phyloP scores from a whole-genome alignment of 1,139 yeast genomes.

The Suhomyces taliae region DNA sequence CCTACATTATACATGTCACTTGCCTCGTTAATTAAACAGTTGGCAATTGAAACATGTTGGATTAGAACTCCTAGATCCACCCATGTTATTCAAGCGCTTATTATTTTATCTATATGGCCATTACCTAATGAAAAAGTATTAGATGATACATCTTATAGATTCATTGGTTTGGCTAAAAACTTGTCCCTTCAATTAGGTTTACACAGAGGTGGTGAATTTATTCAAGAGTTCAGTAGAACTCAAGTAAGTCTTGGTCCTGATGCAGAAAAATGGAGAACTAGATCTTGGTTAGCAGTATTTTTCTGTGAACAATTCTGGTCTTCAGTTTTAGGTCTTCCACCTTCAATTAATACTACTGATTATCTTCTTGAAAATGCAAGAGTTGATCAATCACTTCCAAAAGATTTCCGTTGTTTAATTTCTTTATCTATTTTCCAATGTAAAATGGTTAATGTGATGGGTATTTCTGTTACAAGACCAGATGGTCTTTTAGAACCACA shows the following conservation, averaged over 20 bases:
- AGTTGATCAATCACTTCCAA: conserved; percentile 65
- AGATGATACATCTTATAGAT: conserved; percentile 89
- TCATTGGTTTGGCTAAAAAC: conserved; percentile 82
- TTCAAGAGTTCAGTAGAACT: conserved; percentile 85
- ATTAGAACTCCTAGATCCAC: conserved; percentile 90
- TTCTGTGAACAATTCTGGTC: conserved; percentile 92
- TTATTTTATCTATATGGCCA: conserved; percentile 88
- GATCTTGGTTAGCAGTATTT: conserved; percentile 89
- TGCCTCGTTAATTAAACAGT: conserved; percentile 76
- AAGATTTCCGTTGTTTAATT: conserved; percentile 69
- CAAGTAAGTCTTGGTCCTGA: conserved; percentile 83
- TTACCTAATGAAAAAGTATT: conserved; percentile 88
- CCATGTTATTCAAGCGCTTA: conserved; percentile 85
- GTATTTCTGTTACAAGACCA: conserved; percentile 81
- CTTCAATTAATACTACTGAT: conserved; percentile 77
- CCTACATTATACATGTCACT: conserved; percentile 77
- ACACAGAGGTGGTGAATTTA: conserved; percentile 85
- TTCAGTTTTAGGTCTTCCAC: conserved; percentile 83
- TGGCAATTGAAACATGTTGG: conserved; percentile 94
- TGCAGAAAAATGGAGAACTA: conserved; percentile 92
- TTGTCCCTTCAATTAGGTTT: conserved; percentile 87
- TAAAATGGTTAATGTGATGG: conserved; percentile 82
- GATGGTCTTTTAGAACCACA: conserved; percentile 88
- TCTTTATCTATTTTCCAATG: conserved; percentile 81
- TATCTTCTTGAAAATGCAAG: conserved; percentile 79